phyloP scores from a whole-genome alignment of 1,284 basidiomycete species.

The Cryptococcus sp. region DNA sequence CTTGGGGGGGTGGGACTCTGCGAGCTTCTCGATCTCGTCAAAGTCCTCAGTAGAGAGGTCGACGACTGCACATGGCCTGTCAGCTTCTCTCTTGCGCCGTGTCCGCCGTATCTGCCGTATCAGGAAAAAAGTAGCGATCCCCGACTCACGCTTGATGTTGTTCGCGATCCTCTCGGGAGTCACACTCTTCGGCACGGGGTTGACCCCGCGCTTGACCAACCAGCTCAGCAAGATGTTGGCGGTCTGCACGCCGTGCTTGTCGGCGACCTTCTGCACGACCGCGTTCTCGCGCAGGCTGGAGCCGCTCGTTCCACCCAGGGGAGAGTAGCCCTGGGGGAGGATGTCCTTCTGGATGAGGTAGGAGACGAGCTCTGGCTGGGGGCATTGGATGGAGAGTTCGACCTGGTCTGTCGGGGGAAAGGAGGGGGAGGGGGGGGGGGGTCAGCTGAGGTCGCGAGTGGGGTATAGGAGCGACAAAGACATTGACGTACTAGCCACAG shows the following conservation, averaged over 20 bases:
- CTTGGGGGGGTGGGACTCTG: conserved; percentile 34
- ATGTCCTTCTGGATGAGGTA: conserved; percentile 59
- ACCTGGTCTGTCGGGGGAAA: conserved; percentile 64
- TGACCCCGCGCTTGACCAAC: conserved; percentile 71
- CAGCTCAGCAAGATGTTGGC: conserved; percentile 76
- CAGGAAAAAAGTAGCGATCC: too few species aligned
- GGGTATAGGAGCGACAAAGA: too few species aligned
- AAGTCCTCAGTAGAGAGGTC: conserved; percentile 44
- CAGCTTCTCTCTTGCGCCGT: too few species aligned
- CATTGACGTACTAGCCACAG: conserved; percentile 59
- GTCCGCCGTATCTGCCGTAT: too few species aligned
- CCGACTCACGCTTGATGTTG: conserved; percentile 46
- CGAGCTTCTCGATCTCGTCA: conserved; percentile 36
- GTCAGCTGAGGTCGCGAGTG: too few species aligned
- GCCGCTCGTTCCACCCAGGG: conserved; percentile 65
- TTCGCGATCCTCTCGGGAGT: conserved; percentile 48
- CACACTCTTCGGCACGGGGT: conserved; percentile 52
- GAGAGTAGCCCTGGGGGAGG: conserved; percentile 73
- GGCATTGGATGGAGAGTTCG: conserved; percentile 76
- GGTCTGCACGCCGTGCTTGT: conserved; percentile 65
- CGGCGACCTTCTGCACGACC: conserved; percentile 60
- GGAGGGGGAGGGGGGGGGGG: too few species aligned
- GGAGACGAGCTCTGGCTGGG: conserved; percentile 73
- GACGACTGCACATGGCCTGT: conserved; percentile 22
- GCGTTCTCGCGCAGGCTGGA: conserved; percentile 64